Base-by-base conservation (phyloP, 106 monocot species). In the Dioscorea dumetorum region DNA sequence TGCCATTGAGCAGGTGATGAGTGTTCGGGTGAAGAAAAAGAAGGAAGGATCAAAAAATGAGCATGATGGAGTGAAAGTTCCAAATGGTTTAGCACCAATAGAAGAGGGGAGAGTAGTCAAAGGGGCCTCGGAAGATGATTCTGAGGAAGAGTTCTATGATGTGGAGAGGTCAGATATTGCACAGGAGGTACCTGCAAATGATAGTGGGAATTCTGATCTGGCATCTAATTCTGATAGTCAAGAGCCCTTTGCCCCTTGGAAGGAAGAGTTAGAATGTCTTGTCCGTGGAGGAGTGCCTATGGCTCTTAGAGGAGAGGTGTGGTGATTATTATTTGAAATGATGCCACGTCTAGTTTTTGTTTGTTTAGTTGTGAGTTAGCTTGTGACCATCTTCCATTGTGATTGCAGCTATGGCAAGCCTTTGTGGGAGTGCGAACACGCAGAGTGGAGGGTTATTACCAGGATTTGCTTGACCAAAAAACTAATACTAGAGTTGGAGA, bases 271-370 rank as follows among this genome's bases (percentile, higher is more conserved):
- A 58, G 87, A 89, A 60, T 82, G 83, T 70, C 62, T 97, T 61
- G 89, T 97, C 74, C 86, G 51, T 41, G 97, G 87, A 16, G 97
- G 97, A 66, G 69, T 97, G 48, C 92, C 97, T 11, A 92, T 87
- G 91, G 88, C 89, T 73, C 89, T 97, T 19, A 84, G 97, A 78
- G 97, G 92, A 86, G 91, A 97, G 97, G 97, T 97, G 72, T 49
- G 28, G 28, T 28, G 28, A 28, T 28, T 28, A 28, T 28, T 28
- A 72, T 17, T 49, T 41, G 10, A 64, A 2, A 51, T 65, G 17
- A n/a, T 19, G 0, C 34, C 74, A 10, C 24, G 64, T 69, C 24
- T 24, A 21, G 48, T 50, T n/a, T 2, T 53, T 48, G 8, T 71
- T 56, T 16, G 12, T 48, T 51, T 60, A 15, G 60, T 48, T 59